These are phyloP conservation scores for Aspergillus cavernicola DNA, from an alignment of 495 filamentous ascomycete species.

Conservation along the genomic window DNA sequence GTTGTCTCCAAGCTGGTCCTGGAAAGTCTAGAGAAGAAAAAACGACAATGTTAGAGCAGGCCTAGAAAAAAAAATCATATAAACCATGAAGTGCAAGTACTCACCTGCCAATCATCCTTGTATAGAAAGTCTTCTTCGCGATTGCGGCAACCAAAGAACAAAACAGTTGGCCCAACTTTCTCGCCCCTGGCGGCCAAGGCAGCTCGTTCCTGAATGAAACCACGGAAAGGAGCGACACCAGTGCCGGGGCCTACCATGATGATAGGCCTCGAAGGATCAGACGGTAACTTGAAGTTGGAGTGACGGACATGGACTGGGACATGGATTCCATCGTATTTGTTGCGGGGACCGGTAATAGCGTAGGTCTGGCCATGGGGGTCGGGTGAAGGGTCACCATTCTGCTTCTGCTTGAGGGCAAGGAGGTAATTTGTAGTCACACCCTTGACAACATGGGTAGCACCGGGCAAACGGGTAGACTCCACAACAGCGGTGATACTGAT, in stretches of 20 bases:
- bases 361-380: slow-evolving; percentile 87
- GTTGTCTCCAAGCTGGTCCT: slow-evolving; percentile 75
- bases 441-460: slow-evolving; percentile 76
- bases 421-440: slow-evolving; percentile 98
- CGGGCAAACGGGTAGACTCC: slow-evolving; percentile 73
- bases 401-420: slow-evolving; percentile 93
- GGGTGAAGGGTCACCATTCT: slow-evolving; percentile 83
- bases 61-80: neutral
- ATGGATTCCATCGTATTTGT: slow-evolving; percentile 96
- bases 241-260: slow-evolving; percentile 97
- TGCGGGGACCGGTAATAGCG: slow-evolving; percentile 82
- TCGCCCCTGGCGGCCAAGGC: slow-evolving; percentile 75
- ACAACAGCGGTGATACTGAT: slow-evolving; percentile 95
- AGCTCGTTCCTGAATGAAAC: slow-evolving; percentile 89
- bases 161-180: slow-evolving; percentile 80
- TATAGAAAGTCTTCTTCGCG: slow-evolving; percentile 87
- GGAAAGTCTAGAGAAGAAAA: slow-evolving; percentile 60
- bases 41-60: neutral
- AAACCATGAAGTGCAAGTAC: slow-evolving; percentile 21
- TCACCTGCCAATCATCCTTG: slow-evolving; percentile 86
- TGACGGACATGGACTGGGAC: slow-evolving; percentile 94
- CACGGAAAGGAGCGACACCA: slow-evolving; percentile 94
- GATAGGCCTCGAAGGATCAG: slow-evolving; percentile 87
- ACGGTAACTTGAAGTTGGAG: slow-evolving; percentile 99
- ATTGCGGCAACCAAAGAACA: slow-evolving; percentile 95